Conservation (phyloP, 2,329 filamentous ascomycete species). For the Knoxdaviesia proteae region DNA sequence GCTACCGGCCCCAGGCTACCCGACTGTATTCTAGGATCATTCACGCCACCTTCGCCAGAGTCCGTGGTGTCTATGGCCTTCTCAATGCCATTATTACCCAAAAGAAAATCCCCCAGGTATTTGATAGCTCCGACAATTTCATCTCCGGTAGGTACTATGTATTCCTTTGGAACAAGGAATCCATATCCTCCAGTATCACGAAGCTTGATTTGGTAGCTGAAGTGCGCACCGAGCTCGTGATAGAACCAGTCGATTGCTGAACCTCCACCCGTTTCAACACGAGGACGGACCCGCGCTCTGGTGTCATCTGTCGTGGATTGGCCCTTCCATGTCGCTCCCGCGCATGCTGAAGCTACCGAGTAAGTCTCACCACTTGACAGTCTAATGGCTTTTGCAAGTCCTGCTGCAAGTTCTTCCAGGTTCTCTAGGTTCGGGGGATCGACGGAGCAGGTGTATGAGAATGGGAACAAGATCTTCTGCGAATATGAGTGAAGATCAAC, state of each 20-base stretch:
- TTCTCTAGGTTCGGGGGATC: slow-evolving; percentile 77
- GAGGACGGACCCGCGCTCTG: slow-evolving; percentile 10
- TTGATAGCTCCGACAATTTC: slow-evolving; percentile 70
- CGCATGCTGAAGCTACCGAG: slow-evolving; percentile 66
- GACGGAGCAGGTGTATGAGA: slow-evolving; percentile 60
- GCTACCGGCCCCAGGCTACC: no score
- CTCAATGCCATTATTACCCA: slow-evolving; percentile 49
- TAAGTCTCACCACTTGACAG: slow-evolving; percentile 58
- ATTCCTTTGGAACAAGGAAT: slow-evolving; percentile 67
- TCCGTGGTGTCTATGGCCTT: no score
- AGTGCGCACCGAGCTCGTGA: slow-evolving; percentile 61
- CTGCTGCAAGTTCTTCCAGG: slow-evolving; percentile 71
- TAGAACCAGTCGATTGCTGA: slow-evolving; percentile 93
- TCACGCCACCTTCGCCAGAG: no score
- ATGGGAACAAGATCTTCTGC: slow-evolving; percentile 85
- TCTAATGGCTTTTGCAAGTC: slow-evolving; percentile 74
- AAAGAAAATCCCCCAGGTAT: slow-evolving; percentile 63
- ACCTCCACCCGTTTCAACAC: slow-evolving; percentile 59
- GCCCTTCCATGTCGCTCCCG: slow-evolving; percentile 40
- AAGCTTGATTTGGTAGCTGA: slow-evolving; percentile 85
- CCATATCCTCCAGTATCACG: slow-evolving; percentile 87
- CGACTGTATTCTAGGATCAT: no score
- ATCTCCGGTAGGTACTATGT: slow-evolving; percentile 76
- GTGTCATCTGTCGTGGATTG: neutral
- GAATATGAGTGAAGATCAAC: slow-evolving; percentile 89